Base-by-base conservation (phyloP, 148 eudicot genomes). In the Hydrangea macrophylla region DNA sequence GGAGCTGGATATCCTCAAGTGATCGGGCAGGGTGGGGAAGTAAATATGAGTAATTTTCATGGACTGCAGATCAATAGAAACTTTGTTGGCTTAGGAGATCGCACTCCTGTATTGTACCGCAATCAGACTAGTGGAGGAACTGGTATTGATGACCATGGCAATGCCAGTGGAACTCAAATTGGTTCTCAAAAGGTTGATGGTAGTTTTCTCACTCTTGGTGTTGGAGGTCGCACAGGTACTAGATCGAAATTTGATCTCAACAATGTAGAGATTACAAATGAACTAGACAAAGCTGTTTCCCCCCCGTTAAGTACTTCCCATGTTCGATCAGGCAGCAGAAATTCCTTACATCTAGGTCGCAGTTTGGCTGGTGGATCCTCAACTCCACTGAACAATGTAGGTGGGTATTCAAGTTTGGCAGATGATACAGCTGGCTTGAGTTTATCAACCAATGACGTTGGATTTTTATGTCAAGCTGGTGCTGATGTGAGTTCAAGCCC, bases 151-250 rank as follows among this genome's bases (percentile, higher is more conserved):
- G 59, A 35, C 64, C 23, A 17, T 30, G 51, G 11, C 40, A 64
- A 65, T 23, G 50, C 48, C 39, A 58, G 36, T 53, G 39, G 55
- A 44, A 22, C 27, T 75, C 73, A 39, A 35, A 57, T 35, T 37
- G 12, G 68, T 51, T 60, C 62, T 66, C 54, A 57, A 60, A 35
- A 32, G n/a, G 33, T 61, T 65, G 78, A 80, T 76, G 76, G 76
- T 10, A 74, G 56, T 63, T 81, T 77, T 64, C 74, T 74, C 25
- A 67, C 78, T 5, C 84, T 81, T 77, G 81, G 81, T 32, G 64
- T 51, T 9, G 79, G 73, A 67, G 55, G 72, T 74, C 58, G 56
- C 24, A 25, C 8, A 45, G 78, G 71, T 30, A 20, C 55, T 40
- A 63, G 60, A 67, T 30, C 68, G 27, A 67, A 26, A 18, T 30